These are phyloP conservation scores for Singerocomus inundabilis DNA, from an alignment of 1,284 basidiomycete species.

Conservation along the genomic window DNA sequence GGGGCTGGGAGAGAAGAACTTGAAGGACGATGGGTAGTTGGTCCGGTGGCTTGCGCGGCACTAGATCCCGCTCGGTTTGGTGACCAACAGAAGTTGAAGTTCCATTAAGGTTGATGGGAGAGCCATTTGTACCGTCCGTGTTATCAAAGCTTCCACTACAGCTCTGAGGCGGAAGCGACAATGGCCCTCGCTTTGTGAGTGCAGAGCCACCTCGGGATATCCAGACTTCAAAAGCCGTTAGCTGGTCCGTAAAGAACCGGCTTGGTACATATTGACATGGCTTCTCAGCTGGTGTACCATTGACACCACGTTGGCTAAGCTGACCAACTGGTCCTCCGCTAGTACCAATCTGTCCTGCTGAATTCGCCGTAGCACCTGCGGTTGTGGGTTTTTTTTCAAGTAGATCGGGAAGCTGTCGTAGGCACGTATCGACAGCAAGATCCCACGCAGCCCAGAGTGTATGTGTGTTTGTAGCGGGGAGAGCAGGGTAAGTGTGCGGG, in stretches of 20 bases:
- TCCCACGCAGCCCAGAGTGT: constrained; percentile 98
- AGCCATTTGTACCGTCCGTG: constrained; percentile 21
- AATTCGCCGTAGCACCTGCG: constrained; percentile 30
- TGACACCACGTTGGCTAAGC: constrained; percentile 27
- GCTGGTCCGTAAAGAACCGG: constrained; percentile 93
- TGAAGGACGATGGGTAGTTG: constrained; percentile 98
- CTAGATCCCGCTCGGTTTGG: constrained; percentile 53
- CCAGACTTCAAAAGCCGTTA: constrained; percentile 98
- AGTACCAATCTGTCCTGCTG: constrained; percentile 28
- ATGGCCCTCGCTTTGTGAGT: constrained; percentile 70
- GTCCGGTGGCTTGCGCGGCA: constrained; percentile 87
- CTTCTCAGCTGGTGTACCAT: constrained; percentile 41
- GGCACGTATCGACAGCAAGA: constrained; percentile 93
- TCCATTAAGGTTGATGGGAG: constrained; percentile 7
- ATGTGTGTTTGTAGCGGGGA: constrained; percentile 95
- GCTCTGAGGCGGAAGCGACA: constrained; percentile 58
- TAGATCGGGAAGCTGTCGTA: constrained; percentile 90
- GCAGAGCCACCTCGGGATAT: constrained; percentile 88
- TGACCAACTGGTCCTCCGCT: constrained; percentile 41
- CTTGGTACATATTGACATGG: constrained; percentile 81
- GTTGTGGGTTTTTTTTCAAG: constrained; percentile 60
- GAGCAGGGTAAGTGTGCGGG: constrained; percentile 88
- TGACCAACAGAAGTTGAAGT: constrained; percentile 7
- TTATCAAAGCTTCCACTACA: constrained; percentile 33
- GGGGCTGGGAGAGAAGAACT: constrained; percentile 94